phyloP scores from a whole-genome alignment of 371 early-diverging fungal species.

The Mucor piriformis region DNA sequence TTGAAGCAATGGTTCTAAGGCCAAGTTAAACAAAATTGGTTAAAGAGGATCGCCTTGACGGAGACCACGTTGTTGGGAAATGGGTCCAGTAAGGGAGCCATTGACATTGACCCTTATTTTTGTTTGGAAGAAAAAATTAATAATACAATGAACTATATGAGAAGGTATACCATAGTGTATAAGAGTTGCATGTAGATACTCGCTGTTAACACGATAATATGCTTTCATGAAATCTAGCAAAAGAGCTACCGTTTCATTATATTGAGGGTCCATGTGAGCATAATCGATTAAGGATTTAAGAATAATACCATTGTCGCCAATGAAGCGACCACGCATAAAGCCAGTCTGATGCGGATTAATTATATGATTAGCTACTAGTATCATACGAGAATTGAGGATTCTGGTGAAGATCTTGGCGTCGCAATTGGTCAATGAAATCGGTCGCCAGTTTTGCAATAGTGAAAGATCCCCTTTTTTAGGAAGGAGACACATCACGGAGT shows the following conservation, averaged over 20 bases:
- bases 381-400: too few relatives aligned
- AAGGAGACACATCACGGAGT: neutral
- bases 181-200: constrained; percentile 6
- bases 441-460: constrained; percentile 25
- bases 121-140: neutral
- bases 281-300: too few relatives aligned
- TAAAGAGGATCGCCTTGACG: constrained; percentile 22
- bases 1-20: constrained; percentile 24
- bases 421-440: constrained; percentile 8
- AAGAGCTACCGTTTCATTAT: too few relatives aligned
- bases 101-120: neutral
- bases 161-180: constrained; percentile 9
- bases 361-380: neutral
- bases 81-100: neutral
- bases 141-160: neutral
- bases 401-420: constrained; percentile 16
- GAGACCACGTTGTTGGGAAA: constrained; percentile 1
- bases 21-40: constrained; percentile 20
- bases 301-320: constrained; percentile 7
- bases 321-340: constrained; percentile 9
- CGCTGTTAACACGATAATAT: constrained; percentile 18
- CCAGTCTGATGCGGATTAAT: constrained; percentile 6
- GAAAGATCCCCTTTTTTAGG: constrained; percentile 2
- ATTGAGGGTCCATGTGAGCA: too few relatives aligned
- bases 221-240: constrained; percentile 25